Base-by-base conservation (phyloP, 192 early-diverging fungal species). In the Linnemannia hyalina region DNA sequence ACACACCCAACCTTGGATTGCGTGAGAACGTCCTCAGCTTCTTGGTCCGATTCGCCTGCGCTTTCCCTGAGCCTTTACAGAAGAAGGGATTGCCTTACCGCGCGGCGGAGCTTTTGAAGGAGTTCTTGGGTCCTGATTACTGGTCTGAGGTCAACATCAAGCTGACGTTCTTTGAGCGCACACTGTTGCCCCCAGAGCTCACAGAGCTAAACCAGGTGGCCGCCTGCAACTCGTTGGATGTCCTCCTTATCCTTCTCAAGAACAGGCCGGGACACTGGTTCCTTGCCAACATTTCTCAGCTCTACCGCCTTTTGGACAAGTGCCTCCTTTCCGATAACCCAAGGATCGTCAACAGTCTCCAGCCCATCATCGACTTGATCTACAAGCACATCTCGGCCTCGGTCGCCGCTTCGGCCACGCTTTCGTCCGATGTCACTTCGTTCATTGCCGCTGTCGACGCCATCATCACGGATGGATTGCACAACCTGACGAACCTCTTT, bases 261-360 rank as follows among this genome's bases (percentile, higher is more conserved):
- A 83, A 90, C 69, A 95, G 95, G 63, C 85, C 92, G 1, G 60
- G 83, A 0, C 88, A 91, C 38, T 96, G 95, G 95, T 92, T 95
- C 35, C 68, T 94, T 29, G 83, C 88, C 72, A 94, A 96, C 74
- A 86, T 97, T 41, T 82, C 78, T 15, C 83, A 89, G 3, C 85
- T 97, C 4, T 92, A 95, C 40, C 91, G 91, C 63, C 85, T 92
- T 10, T 77, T 97, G 60, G 95, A 94, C 76, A 90, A 89, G 29
- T 95, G 94, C 81, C 88, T 97, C n/a, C 88, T 91, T 15, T 92
- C 92, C 1, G 97, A 98, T 73, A 94, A 96, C 81, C 85, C 92
- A 0, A 89, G 91, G 9, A 91, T 98, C 63, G 92, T 95, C 70
- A 92, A 92, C 77, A 90, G 93, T 42, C 88, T 99, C 15, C 88